Evolutionary conservation across 148 eudicot species (phyloP).

Genomic region (Persicaria tinctoria): DNA sequence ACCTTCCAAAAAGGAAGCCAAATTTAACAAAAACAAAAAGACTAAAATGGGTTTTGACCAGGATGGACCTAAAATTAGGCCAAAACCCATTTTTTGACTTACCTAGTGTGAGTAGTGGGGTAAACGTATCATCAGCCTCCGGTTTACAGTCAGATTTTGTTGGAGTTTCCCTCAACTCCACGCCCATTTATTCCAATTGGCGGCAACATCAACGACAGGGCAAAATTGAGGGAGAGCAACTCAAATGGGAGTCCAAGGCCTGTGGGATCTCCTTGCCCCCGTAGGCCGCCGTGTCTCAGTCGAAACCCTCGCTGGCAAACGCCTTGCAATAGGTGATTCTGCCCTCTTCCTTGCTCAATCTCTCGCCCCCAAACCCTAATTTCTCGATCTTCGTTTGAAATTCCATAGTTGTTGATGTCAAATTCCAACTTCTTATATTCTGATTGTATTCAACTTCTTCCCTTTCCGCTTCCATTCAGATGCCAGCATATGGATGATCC

Average conservation of each 20-base stretch:
- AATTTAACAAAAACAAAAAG: too few species aligned
- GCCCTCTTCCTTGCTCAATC: neutral
- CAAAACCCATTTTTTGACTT: too few species aligned
- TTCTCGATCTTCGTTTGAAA: neutral
- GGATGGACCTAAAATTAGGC: too few species aligned
- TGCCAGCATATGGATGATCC: slow-evolving; percentile 98
- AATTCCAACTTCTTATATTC: neutral
- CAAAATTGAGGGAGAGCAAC: neutral
- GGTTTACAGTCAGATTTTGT: too few species aligned
- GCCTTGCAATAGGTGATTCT: slow-evolving; percentile 73
- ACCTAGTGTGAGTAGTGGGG: too few species aligned
- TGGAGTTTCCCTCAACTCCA: too few species aligned
- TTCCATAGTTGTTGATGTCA: neutral
- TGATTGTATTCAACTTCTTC: slow-evolving; percentile 10
- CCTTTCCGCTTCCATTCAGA: slow-evolving; percentile 28
- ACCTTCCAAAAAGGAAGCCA: too few species aligned
- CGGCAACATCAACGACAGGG: neutral
- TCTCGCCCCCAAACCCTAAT: slow-evolving; percentile 18
- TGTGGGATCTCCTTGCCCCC: slow-evolving; percentile 93
- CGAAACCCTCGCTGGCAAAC: slow-evolving; percentile 90
- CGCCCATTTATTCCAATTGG: neutral
- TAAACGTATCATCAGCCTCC: too few species aligned
- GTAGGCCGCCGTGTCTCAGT: slow-evolving; percentile 99
- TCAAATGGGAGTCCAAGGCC: slow-evolving; percentile 81
- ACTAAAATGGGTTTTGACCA: too few species aligned